These are phyloP conservation scores for Lotmaria passim DNA, from an alignment of 208 protist species.

Conservation along the genomic window DNA sequence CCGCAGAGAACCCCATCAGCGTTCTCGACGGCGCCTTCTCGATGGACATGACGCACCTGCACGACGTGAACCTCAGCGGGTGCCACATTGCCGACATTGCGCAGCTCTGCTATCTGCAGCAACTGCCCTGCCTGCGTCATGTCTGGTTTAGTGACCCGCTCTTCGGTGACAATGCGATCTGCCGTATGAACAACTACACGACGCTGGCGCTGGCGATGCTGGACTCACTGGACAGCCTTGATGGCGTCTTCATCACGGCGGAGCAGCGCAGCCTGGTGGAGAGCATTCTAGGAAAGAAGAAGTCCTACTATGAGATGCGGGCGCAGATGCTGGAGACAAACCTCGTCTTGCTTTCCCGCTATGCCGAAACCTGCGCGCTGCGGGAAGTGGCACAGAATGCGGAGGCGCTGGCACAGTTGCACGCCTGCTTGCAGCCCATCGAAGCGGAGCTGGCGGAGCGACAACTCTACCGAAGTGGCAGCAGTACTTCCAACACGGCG, in stretches of 20 bases:
- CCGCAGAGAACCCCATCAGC: slow-evolving; percentile 81
- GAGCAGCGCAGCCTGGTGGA: slow-evolving; percentile 87
- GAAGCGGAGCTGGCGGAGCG: slow-evolving; percentile 44
- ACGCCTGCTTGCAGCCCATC: slow-evolving; percentile 40
- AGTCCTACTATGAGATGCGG: slow-evolving; percentile 96
- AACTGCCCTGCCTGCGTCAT: slow-evolving; percentile 67
- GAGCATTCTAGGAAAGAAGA: slow-evolving; percentile 92
- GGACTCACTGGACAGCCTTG: slow-evolving; percentile 75
- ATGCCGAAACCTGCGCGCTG: slow-evolving; percentile 29
- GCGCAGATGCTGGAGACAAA: slow-evolving; percentile 91
- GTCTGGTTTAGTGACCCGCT: slow-evolving; percentile 90
- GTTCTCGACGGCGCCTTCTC: slow-evolving; percentile 58
- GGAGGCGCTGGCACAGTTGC: slow-evolving; percentile 32
- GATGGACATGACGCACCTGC: slow-evolving; percentile 49
- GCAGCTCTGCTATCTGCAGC: slow-evolving; percentile 80
- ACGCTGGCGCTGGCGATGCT: slow-evolving; percentile 89
- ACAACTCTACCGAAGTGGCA: slow-evolving; percentile 25
- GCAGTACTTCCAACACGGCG: too few species aligned
- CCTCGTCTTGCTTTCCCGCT: slow-evolving; percentile 53
- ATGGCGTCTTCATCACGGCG: slow-evolving; percentile 70
- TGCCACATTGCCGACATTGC: slow-evolving; percentile 88
- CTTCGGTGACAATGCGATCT: slow-evolving; percentile 93
- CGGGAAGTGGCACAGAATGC: slow-evolving; percentile 26
- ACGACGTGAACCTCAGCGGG: slow-evolving; percentile 91
- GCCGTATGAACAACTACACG: slow-evolving; percentile 93